Evolutionary conservation across 805 yeast genomes (phyloP), one percentile per base, ranked within the genome.

Genomic region (Teunomyces aglyptinius): DNA sequence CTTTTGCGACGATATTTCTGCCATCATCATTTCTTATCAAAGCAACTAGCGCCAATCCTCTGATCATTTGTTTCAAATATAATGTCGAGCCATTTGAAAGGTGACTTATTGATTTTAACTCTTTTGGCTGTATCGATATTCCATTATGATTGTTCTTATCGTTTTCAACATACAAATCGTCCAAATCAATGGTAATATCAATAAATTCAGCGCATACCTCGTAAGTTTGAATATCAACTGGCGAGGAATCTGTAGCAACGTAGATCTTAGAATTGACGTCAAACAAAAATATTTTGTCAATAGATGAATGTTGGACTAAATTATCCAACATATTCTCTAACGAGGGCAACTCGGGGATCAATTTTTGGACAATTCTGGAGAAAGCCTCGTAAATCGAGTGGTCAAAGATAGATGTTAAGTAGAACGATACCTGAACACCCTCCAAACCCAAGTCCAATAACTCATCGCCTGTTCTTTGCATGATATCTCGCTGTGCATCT

Each of bases 171-270:
- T 86, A 85, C 38, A 86, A 63, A 43, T 86, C 86, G 56, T 89
- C 91, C 52, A 94, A 69, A 60, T 94, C 98, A 20, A 90, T 85
- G 3, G 96, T 85, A 12, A 92, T 94, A 64, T 94, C 98, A 39
- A 94, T 92, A 60, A 94, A 94, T 60, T 94, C 98, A 0, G 97
- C 95, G 65, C 98, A 94, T 1, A 92, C 96, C 63, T 94, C 97
- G 63, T 94, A 94, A 0, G 95, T 88, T 60, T 90, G 96, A 34
- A 89, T 86, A 67, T 92, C 98, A 33, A 92, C 96, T 0, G 98
- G 97, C 1, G 91, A 83, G 0, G 96, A 87, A 64, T 94, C 99
- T 0, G 98, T 92, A 4, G 97, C 97, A 41, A 92, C 90, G 61
- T 92, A 94, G 16, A 94, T 88, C 63, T 94, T 94, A 13, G 96